These are phyloP conservation scores for Leptomonas seymouri DNA, from an alignment of 208 protist genomes.

Conservation along the genomic window DNA sequence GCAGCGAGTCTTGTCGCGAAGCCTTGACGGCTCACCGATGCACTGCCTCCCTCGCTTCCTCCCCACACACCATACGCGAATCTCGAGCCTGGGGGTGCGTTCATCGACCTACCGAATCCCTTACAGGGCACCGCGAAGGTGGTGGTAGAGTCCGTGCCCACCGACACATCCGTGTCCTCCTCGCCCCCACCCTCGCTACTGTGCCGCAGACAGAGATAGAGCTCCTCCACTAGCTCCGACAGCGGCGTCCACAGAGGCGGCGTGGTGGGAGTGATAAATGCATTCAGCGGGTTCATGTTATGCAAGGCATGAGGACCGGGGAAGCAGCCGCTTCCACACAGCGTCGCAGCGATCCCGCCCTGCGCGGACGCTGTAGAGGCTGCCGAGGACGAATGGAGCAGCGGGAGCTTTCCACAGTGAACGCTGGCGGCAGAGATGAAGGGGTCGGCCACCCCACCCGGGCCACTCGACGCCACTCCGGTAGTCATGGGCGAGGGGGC, in stretches of 20 bases:
- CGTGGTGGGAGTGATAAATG: constrained; percentile 68
- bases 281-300: constrained; percentile 47
- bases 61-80: not conserved
- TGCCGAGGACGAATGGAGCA: not conserved
- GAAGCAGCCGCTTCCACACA: constrained; percentile 6
- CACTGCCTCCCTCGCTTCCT: not conserved
- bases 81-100: not conserved
- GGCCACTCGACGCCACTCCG: constrained; percentile 1
- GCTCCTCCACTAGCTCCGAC: constrained; percentile 54
- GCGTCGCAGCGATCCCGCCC: not conserved
- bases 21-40: not conserved
- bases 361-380: not conserved
- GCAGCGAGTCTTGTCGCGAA: not conserved
- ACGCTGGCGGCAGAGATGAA: not conserved
- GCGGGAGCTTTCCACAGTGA: not conserved
- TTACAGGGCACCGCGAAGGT: not conserved
- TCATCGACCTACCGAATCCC: not conserved
- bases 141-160: not conserved
- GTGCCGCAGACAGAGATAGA: constrained; percentile 48
- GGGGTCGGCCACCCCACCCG: constrained; percentile 4
- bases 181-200: constrained; percentile 14
- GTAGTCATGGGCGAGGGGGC: constrained; percentile 10
- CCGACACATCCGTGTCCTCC: not conserved
- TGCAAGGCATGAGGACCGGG: not conserved
- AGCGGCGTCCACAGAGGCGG: constrained; percentile 66